Evolutionary conservation across 176 grass and related monocot genomes (phyloP).

Genomic region (Carex scoparia): DNA sequence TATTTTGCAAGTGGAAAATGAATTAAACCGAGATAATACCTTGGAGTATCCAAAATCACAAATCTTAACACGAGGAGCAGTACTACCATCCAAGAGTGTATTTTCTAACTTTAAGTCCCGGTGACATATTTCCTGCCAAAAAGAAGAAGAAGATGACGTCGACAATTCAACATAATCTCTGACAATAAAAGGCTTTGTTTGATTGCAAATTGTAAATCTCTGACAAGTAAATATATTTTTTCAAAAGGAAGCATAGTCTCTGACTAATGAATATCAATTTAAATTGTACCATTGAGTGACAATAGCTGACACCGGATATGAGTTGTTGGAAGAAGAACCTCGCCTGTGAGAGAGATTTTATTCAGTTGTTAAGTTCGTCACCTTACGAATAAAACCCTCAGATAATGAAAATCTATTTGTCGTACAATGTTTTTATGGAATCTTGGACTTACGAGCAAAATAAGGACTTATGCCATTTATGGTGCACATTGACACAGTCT

Average conservation of each 20-base stretch:
- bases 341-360: conserved; percentile 39
- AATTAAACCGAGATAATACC: conserved; percentile 29
- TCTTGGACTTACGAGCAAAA: background rate
- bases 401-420: background rate
- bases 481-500: background rate
- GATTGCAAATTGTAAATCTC: background rate
- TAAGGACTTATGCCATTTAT: background rate
- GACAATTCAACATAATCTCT: background rate
- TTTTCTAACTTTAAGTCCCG: conserved; percentile 97
- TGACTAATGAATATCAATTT: background rate
- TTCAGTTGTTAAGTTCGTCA: conserved; percentile 18
- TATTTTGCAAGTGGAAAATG: background rate
- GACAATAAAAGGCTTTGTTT: background rate
- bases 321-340: conserved; percentile 99
- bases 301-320: conserved; percentile 97
- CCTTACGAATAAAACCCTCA: background rate
- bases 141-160: conserved; percentile 15
- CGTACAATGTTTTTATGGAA: background rate
- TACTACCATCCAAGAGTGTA: conserved; percentile 87
- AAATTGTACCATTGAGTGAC: conserved; percentile 84
- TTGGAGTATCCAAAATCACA: conserved; percentile 99
- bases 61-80: conserved; percentile 86
- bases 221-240: background rate
- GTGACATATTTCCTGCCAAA: conserved; percentile 87
- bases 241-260: background rate